phyloP scores from a whole-genome alignment of 1,284 basidiomycete genomes.

The Xerocomus cyaneibrunnescens region DNA sequence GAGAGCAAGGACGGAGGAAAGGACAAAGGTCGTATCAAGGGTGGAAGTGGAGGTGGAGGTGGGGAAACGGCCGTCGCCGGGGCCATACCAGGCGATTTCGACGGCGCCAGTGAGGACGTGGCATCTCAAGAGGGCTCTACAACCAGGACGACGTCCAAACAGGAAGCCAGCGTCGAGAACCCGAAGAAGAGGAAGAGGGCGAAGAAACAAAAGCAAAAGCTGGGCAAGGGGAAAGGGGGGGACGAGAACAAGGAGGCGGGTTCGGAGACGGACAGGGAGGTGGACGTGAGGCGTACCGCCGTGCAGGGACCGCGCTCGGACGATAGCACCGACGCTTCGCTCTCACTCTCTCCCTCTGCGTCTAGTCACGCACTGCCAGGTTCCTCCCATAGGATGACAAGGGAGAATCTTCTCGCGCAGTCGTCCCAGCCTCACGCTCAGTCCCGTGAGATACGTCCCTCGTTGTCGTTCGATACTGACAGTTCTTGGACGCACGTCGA shows the following conservation, averaged over 20 bases:
- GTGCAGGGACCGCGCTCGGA: slow-evolving; percentile 5
- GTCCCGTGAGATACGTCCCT: slow-evolving; percentile 10
- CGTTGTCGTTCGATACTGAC: slow-evolving; percentile 38
- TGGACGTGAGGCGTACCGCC: neutral
- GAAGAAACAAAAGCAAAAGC: neutral
- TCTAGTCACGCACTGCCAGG: neutral
- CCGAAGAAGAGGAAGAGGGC: slow-evolving; percentile 48
- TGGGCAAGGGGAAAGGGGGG: slow-evolving; percentile 18
- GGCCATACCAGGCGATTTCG: slow-evolving; percentile 16
- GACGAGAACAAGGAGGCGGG: slow-evolving; percentile 9
- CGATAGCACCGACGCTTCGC: slow-evolving; percentile 20
- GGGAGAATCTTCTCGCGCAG: neutral
- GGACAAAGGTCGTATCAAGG: neutral
- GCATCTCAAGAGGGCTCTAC: neutral
- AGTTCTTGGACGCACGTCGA: slow-evolving; percentile 54
- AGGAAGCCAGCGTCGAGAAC: slow-evolving; percentile 47
- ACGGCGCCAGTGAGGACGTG: neutral
- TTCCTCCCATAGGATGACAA: slow-evolving; percentile 4
- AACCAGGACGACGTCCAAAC: slow-evolving; percentile 35
- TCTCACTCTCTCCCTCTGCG: slow-evolving; percentile 1
- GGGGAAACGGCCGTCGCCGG: neutral
- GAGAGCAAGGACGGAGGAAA: slow-evolving; percentile 1
- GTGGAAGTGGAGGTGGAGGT: neutral
- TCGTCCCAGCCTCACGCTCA: neutral
- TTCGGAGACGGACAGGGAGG: slow-evolving; percentile 15